Conservation (phyloP, 129 eudicot species). For the Artemisia tridentata region DNA sequence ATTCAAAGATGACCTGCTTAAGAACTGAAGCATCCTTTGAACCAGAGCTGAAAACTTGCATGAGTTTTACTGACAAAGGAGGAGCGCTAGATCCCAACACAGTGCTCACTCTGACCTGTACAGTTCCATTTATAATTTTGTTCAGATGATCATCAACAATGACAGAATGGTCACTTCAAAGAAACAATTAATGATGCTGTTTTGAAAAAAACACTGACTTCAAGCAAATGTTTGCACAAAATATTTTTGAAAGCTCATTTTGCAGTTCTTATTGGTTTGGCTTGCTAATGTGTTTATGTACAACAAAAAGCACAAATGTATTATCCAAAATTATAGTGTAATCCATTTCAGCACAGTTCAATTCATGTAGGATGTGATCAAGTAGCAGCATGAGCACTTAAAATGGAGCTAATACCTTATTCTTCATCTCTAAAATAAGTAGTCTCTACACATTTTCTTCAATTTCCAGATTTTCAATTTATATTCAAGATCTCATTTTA, state of each 20-base stretch:
- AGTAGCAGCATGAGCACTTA: background rate
- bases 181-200: background rate
- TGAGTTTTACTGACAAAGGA: slow-evolving; percentile 72
- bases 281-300: no score
- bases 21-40: slow-evolving; percentile 74
- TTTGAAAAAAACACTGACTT: background rate
- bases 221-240: no score
- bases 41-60: slow-evolving; percentile 65
- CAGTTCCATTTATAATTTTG: background rate
- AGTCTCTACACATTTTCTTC: background rate
- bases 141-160: background rate
- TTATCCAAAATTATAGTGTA: background rate
- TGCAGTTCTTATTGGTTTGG: no score
- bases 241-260: no score
- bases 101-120: slow-evolving; percentile 68
- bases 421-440: slow-evolving; percentile 4
- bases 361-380: slow-evolving; percentile 8
- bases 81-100: slow-evolving; percentile 74
- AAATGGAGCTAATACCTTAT: background rate
- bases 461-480: background rate
- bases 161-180: background rate
- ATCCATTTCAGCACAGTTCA: slow-evolving; percentile 9
- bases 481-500: slow-evolving; percentile 2
- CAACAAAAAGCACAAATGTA: background rate
- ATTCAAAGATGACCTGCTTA: slow-evolving; percentile 52